Percentiles rank a stretch among this genome's conserved stretches.
Conservation (phyloP, 768 basidiomycete species). For the Rhodotorula kratochvilovae region DNA sequence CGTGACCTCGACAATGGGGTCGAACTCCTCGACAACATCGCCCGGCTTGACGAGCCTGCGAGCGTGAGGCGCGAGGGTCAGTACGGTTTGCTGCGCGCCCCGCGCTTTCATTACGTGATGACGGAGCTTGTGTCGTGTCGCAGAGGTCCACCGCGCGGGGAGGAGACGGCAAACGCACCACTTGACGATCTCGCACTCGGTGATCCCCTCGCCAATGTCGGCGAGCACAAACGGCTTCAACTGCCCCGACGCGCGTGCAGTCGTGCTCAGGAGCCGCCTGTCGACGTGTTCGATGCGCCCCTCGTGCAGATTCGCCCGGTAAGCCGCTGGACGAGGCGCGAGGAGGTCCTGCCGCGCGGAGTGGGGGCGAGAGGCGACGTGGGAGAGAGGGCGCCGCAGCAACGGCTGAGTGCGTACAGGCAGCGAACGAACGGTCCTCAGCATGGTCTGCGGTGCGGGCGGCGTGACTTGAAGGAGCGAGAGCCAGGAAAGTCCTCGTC, state of each 20-base stretch:
- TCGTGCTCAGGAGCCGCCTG: background rate
- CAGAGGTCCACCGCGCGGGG: too few relatives aligned
- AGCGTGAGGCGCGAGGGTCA: background rate
- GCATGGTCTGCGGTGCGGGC: too few relatives aligned
- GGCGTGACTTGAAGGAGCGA: too few relatives aligned
- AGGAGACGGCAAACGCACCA: slow-evolving; percentile 56
- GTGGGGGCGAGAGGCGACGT: too few relatives aligned
- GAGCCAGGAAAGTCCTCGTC: too few relatives aligned
- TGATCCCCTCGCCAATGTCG: slow-evolving; percentile 75
- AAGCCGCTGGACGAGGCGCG: background rate
- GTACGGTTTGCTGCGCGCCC: background rate
- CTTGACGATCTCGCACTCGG: slow-evolving; percentile 81
- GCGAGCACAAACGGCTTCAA: slow-evolving; percentile 41
- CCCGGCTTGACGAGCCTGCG: slow-evolving; percentile 62
- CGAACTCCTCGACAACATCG: slow-evolving; percentile 58
- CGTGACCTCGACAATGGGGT: slow-evolving; percentile 65
- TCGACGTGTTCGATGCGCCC: background rate
- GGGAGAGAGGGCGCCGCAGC: too few relatives aligned
- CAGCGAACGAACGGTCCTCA: too few relatives aligned
- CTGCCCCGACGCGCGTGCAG: background rate
- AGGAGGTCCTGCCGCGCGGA: background rate
- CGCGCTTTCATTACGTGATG: too few relatives aligned
- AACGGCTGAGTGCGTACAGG: too few relatives aligned
- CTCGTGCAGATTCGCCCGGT: too few relatives aligned
- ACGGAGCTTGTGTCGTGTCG: too few relatives aligned